Conservation (phyloP, 805 yeast species). For the Pichia paraexigua region DNA sequence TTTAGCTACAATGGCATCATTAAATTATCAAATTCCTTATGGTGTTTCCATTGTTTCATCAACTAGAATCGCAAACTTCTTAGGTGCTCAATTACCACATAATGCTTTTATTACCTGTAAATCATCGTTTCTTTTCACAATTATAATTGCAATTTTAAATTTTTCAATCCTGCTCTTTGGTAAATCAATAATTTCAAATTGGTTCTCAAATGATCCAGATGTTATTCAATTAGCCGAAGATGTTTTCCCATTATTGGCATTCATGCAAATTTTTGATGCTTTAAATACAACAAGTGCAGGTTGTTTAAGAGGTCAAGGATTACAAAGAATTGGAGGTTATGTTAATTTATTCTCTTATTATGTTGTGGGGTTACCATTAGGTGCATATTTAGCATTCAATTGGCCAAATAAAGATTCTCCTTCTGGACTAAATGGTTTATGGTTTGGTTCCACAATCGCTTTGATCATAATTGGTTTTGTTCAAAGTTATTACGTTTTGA, state of each 20-base stretch:
- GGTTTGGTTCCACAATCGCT: slow-evolving; percentile 30
- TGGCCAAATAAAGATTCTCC: slow-evolving; percentile 25
- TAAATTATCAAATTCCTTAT: slow-evolving; percentile 68
- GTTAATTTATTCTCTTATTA: slow-evolving; percentile 55
- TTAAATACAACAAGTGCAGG: slow-evolving; percentile 45
- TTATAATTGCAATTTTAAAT: slow-evolving; percentile 19
- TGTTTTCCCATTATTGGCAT: slow-evolving; percentile 27
- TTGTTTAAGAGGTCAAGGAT: slow-evolving; percentile 49
- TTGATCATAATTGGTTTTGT: slow-evolving; percentile 36
- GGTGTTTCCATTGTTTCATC: slow-evolving; percentile 70
- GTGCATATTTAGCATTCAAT: slow-evolving; percentile 48
- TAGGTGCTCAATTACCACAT: slow-evolving; percentile 45
- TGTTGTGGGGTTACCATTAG: slow-evolving; percentile 60
- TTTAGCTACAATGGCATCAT: slow-evolving; percentile 57
- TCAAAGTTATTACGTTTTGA: slow-evolving; percentile 40
- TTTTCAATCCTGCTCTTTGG: slow-evolving; percentile 21
- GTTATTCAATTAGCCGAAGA: slow-evolving; percentile 21
- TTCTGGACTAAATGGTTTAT: slow-evolving; percentile 33
- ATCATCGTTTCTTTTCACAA: slow-evolving; percentile 23
- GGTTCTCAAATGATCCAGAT: slow-evolving; percentile 26
- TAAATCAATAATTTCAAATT: slow-evolving; percentile 19
- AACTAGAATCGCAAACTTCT: slow-evolving; percentile 67
- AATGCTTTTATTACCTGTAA: slow-evolving; percentile 25
- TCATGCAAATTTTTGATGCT: slow-evolving; percentile 42
- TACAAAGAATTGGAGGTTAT: slow-evolving; percentile 49